These are phyloP conservation scores for Plicaturopsis crispa DNA, from an alignment of 768 basidiomycete species.

Conservation along the genomic window DNA sequence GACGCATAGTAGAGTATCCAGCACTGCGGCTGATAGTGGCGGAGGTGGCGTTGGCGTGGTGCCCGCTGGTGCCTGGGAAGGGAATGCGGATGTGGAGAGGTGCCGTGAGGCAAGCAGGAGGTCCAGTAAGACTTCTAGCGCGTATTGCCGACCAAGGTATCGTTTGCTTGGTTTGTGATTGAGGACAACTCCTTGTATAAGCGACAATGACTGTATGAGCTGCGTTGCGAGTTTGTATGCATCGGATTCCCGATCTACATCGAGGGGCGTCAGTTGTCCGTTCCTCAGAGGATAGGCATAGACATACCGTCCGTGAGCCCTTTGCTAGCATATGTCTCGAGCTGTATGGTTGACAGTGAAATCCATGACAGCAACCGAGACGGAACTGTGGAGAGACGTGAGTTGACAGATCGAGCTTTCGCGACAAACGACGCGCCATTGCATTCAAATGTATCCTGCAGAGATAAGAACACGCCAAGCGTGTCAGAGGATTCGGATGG, in stretches of 20 bases:
- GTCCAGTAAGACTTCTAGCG: slow-evolving; percentile 67
- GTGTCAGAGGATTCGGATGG: slow-evolving; percentile 33
- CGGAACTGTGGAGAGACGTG: slow-evolving; percentile 42
- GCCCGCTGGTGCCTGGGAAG: slow-evolving; percentile 18
- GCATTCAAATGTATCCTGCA: slow-evolving; percentile 79
- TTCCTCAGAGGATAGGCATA: slow-evolving; percentile 1
- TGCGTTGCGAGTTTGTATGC: slow-evolving; percentile 40
- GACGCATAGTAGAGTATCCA: slow-evolving; percentile 82
- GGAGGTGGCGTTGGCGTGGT: slow-evolving; percentile 8
- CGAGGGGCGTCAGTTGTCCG: slow-evolving; percentile 7
- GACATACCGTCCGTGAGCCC: slow-evolving; percentile 34
- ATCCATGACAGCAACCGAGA: slow-evolving; percentile 62
- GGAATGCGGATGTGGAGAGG: slow-evolving; percentile 28
- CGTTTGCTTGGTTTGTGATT: slow-evolving; percentile 62
- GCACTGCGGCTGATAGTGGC: slow-evolving; percentile 61
- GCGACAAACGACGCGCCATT: slow-evolving; percentile 41
- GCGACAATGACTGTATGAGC: slow-evolving; percentile 49
- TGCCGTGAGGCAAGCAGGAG: slow-evolving; percentile 68
- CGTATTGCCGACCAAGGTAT: slow-evolving; percentile 59
- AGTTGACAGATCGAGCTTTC: neutral
- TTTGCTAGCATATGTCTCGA: slow-evolving; percentile 44
- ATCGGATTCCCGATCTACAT: slow-evolving; percentile 41
- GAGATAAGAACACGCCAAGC: slow-evolving; percentile 46
- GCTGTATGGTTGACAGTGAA: slow-evolving; percentile 33
- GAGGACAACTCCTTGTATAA: slow-evolving; percentile 73